Evolutionary conservation across 345 rosid species (phyloP).

Genomic region (Pugionium cornutum): DNA sequence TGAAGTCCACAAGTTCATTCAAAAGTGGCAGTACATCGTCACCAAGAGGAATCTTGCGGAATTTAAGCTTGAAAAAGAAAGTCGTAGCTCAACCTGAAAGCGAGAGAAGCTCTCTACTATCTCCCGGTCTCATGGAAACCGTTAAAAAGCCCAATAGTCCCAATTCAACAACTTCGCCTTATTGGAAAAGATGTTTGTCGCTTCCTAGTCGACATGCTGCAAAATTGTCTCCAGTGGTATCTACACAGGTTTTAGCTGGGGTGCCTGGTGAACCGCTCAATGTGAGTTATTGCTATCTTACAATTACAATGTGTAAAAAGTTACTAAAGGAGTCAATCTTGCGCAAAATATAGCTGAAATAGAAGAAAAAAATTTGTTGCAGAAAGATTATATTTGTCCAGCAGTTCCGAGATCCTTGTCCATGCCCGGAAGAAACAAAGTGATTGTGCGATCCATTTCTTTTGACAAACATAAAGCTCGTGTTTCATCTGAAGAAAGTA

Average conservation of each 20-base stretch:
- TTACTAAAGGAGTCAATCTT: neutral
- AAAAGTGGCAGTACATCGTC: slow-evolving; percentile 54
- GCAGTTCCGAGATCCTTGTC: slow-evolving; percentile 81
- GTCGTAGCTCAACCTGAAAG: slow-evolving; percentile 44
- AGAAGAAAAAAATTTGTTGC: slow-evolving; percentile 34
- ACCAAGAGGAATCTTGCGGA: slow-evolving; percentile 64
- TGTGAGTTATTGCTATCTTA: slow-evolving; percentile 47
- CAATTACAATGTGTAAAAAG: neutral
- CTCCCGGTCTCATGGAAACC: slow-evolving; percentile 47
- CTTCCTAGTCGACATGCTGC: slow-evolving; percentile 73
- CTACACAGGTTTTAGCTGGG: slow-evolving; percentile 62
- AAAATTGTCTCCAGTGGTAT: slow-evolving; percentile 62
- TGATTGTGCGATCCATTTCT: slow-evolving; percentile 77
- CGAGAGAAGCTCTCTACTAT: slow-evolving; percentile 71
- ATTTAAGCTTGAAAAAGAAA: slow-evolving; percentile 74
- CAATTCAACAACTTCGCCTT: slow-evolving; percentile 45
- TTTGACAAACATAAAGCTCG: slow-evolving; percentile 55
- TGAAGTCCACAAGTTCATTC: slow-evolving; percentile 54
- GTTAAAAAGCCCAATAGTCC: slow-evolving; percentile 51
- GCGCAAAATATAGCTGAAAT: neutral
- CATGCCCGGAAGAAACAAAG: slow-evolving; percentile 68
- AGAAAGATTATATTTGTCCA: slow-evolving; percentile 54
- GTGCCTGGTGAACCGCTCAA: slow-evolving; percentile 53
- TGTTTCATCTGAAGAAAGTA: slow-evolving; percentile 42
- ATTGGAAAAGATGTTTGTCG: slow-evolving; percentile 73